Percentiles rank a stretch among this genome's conserved stretches.
Conservation (phyloP, 163 green algal genomes). For the Coccomyxa subellipsoidea region DNA sequence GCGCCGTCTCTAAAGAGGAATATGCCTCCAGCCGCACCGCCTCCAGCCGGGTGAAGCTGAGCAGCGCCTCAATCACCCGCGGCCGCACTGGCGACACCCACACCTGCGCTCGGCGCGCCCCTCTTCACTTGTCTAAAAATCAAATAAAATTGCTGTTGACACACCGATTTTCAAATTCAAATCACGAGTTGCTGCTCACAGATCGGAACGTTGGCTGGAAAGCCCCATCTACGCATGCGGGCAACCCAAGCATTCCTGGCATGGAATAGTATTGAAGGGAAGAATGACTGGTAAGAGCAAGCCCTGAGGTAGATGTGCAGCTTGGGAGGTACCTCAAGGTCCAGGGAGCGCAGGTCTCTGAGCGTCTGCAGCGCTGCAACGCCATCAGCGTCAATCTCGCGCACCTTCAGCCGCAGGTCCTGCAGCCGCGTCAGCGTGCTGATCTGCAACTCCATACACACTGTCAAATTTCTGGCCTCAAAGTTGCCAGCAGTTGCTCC, state of each 20-base stretch:
- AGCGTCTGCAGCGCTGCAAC: not conserved
- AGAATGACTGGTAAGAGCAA: too few species aligned
- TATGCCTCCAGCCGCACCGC: slow-evolving; percentile 8
- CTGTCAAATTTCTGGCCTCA: not conserved
- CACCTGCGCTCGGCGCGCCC: not conserved
- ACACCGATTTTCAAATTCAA: not conserved
- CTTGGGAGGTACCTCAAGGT: slow-evolving; percentile 11
- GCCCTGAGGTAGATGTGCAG: too few species aligned
- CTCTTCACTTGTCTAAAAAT: not conserved
- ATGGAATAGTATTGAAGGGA: too few species aligned
- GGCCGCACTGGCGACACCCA: slow-evolving; percentile 5
- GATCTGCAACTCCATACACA: not conserved
- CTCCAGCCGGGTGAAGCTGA: not conserved
- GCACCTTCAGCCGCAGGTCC: not conserved
- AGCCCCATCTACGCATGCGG: too few species aligned
- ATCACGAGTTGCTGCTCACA: too few species aligned
- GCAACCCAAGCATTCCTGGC: too few species aligned
- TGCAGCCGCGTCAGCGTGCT: not conserved
- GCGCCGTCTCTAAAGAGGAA: not conserved
- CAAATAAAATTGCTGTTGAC: not conserved
- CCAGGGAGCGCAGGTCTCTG: not conserved
- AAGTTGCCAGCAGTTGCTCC: too few species aligned
- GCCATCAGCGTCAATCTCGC: not conserved
- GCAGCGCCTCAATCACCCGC: not conserved
- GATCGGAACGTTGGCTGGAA: too few species aligned